A percentile compares a stretch with the other conserved stretches of the same genome.
phyloP scores from a whole-genome alignment of 2,329 filamentous ascomycete species.

The Cadophora sp. region DNA sequence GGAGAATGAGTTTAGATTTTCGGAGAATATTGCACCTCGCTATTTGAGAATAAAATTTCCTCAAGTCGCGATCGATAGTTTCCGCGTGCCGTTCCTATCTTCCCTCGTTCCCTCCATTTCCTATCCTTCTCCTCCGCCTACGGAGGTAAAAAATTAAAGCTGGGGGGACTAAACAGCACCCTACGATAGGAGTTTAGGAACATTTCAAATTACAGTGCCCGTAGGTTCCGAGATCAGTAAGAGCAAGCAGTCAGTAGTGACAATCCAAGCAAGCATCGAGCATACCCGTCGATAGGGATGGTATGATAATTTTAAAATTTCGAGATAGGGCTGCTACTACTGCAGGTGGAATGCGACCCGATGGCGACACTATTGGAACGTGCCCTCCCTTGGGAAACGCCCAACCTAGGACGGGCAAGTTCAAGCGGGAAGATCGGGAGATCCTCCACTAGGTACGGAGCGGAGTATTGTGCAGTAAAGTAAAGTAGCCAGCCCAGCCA shows the following conservation, averaged over 20 bases:
- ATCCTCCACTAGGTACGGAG: no score
- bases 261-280: not conserved
- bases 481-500: no score
- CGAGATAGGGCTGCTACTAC: slow-evolving; percentile 3
- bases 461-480: no score
- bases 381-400: not conserved
- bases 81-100: slow-evolving; percentile 1
- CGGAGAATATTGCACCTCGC: slow-evolving; percentile 4
- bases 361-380: slow-evolving; percentile 10
- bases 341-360: not conserved
- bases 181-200: no score
- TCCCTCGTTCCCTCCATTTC: not conserved
- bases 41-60: not conserved
- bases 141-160: not conserved
- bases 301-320: not conserved
- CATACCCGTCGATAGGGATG: no score
- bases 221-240: no score
- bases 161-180: not conserved
- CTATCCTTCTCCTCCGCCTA: not conserved
- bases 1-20: not conserved
- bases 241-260: no score
- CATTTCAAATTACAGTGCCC: no score
- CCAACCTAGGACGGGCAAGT: no score
- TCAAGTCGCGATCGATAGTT: not conserved
- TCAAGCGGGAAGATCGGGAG: no score